A percentile compares a stretch with the other conserved stretches of the same genome.
phyloP scores from a whole-genome alignment of 495 filamentous ascomycete genomes.

The Saxispiralis lemnorum region DNA sequence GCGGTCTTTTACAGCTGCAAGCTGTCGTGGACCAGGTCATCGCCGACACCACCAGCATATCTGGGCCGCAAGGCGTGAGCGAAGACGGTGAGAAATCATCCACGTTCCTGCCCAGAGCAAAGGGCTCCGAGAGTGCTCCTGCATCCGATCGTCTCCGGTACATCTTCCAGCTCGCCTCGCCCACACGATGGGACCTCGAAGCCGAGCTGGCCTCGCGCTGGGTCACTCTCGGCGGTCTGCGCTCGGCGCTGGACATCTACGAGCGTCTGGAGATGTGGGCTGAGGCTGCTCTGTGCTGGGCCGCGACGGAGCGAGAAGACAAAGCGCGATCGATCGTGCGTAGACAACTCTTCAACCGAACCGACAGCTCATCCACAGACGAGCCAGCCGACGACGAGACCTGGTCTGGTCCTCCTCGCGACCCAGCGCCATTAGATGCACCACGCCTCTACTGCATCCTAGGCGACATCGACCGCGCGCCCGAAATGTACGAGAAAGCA shows the following conservation, averaged over 20 bases:
- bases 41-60: slow-evolving; percentile 50
- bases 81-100: slow-evolving; percentile 28
- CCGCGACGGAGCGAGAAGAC: slow-evolving; percentile 61
- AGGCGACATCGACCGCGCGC: slow-evolving; percentile 67
- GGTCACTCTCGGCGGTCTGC: slow-evolving; percentile 68
- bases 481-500: slow-evolving; percentile 58
- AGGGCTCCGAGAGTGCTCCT: slow-evolving; percentile 58
- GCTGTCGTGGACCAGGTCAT: slow-evolving; percentile 92
- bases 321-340: slow-evolving; percentile 62
- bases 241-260: slow-evolving; percentile 89
- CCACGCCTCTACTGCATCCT: slow-evolving; percentile 85
- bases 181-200: slow-evolving; percentile 84
- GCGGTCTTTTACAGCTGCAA: slow-evolving; percentile 84
- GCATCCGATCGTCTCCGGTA: slow-evolving; percentile 60
- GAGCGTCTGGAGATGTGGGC: slow-evolving; percentile 89
- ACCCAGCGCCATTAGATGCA: slow-evolving; percentile 60
- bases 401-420: slow-evolving; percentile 36
- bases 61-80: slow-evolving; percentile 4
- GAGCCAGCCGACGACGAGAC: slow-evolving; percentile 29
- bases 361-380: slow-evolving; percentile 30
- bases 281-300: slow-evolving; percentile 81
- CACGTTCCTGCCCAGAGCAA: slow-evolving; percentile 69
- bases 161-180: slow-evolving; percentile 63
- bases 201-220: slow-evolving; percentile 81
- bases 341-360: slow-evolving; percentile 55